Conservation (phyloP, 768 basidiomycete genomes). For the Kwoniella shandongensis region DNA sequence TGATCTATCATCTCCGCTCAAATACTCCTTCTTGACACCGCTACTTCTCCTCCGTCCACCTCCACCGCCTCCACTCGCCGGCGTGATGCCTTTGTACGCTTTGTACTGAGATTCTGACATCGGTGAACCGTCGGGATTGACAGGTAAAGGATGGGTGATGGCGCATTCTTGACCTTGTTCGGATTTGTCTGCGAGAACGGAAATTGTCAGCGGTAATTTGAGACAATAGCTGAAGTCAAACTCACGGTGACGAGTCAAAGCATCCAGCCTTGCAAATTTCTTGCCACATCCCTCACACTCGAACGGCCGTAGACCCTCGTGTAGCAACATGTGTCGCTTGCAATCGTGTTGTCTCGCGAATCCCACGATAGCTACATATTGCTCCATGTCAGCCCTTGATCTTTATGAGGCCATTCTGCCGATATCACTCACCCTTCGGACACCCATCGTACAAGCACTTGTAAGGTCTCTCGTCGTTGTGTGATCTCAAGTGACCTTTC, state of each 20-base stretch:
- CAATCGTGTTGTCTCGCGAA: conserved; percentile 95
- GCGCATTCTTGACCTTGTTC: conserved; percentile 79
- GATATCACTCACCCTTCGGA: conserved; percentile 60
- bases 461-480: conserved; percentile 93
- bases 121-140: conserved; percentile 52
- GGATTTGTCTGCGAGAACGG: conserved; percentile 61
- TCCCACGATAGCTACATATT: conserved; percentile 55
- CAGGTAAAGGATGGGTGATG: conserved; percentile 55
- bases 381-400: background rate
- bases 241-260: conserved; percentile 87
- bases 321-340: conserved; percentile 91
- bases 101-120: conserved; percentile 52
- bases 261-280: conserved; percentile 93
- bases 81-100: conserved; percentile 34
- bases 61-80: background rate
- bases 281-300: conserved; percentile 89
- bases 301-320: conserved; percentile 88
- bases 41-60: conserved; percentile 17
- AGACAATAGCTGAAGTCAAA: no score
- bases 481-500: conserved; percentile 92
- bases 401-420: background rate
- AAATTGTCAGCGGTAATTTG: no score
- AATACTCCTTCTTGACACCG: conserved; percentile 13
- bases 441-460: conserved; percentile 93
- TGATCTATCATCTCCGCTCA: conserved; percentile 20